A percentile compares a stretch with the other conserved stretches of the same genome.
phyloP scores from a whole-genome alignment of 1,284 basidiomycete genomes.

The Apiotrichum veenhuisii region DNA sequence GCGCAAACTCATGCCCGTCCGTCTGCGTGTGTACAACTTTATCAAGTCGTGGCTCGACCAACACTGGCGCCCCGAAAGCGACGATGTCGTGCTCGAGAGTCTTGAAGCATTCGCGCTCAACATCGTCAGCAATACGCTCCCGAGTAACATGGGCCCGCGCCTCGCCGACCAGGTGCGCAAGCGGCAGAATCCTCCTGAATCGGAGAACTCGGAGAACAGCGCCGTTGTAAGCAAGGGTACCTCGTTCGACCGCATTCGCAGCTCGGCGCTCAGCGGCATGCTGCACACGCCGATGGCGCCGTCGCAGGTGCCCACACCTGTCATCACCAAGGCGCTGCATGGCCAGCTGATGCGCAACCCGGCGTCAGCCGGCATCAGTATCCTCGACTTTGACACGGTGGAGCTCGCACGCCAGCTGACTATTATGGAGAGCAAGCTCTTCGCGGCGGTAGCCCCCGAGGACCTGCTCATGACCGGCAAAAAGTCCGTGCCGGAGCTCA shows the following conservation, averaged over 20 bases:
- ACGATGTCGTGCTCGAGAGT: constrained; percentile 50
- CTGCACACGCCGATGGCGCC: constrained; percentile 5
- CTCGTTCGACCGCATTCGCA: constrained; percentile 21
- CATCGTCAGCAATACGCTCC: constrained; percentile 31
- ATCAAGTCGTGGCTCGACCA: constrained; percentile 89
- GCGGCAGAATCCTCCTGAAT: constrained; percentile 18
- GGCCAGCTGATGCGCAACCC: constrained; percentile 46
- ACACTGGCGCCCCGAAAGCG: constrained; percentile 73
- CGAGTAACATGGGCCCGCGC: constrained; percentile 34
- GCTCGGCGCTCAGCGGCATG: constrained; percentile 3
- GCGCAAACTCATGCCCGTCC: constrained; percentile 79
- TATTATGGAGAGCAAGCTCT: constrained; percentile 82
- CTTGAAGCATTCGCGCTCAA: constrained; percentile 49
- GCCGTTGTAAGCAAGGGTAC: constrained; percentile 2
- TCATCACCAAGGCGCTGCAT: constrained; percentile 78
- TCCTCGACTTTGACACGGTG: constrained; percentile 89
- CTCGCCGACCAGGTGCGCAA: constrained; percentile 36
- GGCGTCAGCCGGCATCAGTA: constrained; percentile 59
- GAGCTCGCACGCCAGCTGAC: constrained; percentile 94
- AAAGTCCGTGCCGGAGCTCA: constrained; percentile 69
- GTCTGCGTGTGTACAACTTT: constrained; percentile 83
- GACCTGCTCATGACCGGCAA: constrained; percentile 85
- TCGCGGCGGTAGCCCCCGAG: constrained; percentile 81
- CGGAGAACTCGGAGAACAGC: constrained; percentile 8
- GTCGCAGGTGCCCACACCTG: constrained; percentile 54